A percentile compares a stretch with the other conserved stretches of the same genome.
These are phyloP conservation scores for Ogataea dorogensis DNA, from an alignment of 805 yeast species.

Conservation along the genomic window DNA sequence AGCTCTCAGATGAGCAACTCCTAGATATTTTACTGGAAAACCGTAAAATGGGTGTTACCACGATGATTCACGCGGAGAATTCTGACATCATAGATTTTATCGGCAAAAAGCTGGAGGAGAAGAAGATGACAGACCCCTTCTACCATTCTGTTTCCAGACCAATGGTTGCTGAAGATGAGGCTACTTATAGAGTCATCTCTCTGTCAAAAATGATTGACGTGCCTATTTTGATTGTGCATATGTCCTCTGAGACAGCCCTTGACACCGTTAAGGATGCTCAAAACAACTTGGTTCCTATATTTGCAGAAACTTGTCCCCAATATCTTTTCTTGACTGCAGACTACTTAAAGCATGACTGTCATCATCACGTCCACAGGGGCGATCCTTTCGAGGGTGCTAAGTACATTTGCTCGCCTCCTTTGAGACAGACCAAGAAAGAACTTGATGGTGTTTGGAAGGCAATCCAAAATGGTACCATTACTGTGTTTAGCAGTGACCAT, in stretches of 20 bases:
- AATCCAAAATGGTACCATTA: slow-evolving; percentile 46
- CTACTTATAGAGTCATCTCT: slow-evolving; percentile 45
- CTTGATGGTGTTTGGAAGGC: slow-evolving; percentile 45
- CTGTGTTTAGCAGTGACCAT: slow-evolving; percentile 46
- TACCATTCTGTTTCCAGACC: slow-evolving; percentile 48
- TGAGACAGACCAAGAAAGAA: slow-evolving; percentile 40
- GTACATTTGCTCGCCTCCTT: slow-evolving; percentile 50
- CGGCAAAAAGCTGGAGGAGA: slow-evolving; percentile 37
- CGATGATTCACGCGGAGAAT: slow-evolving; percentile 54
- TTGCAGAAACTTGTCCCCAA: slow-evolving; percentile 53
- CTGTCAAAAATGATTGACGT: slow-evolving; percentile 44
- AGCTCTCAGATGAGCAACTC: slow-evolving; percentile 40
- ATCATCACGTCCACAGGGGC: slow-evolving; percentile 27
- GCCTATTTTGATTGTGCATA: slow-evolving; percentile 49
- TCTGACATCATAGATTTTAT: slow-evolving; percentile 40
- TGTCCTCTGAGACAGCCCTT: slow-evolving; percentile 43
- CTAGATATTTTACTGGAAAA: slow-evolving; percentile 40
- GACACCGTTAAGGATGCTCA: slow-evolving; percentile 44
- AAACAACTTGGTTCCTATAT: slow-evolving; percentile 40
- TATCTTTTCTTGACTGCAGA: slow-evolving; percentile 44
- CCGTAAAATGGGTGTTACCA: slow-evolving; percentile 42
- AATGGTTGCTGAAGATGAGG: slow-evolving; percentile 46
- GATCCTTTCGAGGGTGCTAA: slow-evolving; percentile 48
- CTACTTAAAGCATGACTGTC: slow-evolving; percentile 29
- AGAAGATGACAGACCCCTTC: slow-evolving; percentile 40